These are phyloP conservation scores for Wickerhamiella galacta DNA, from an alignment of 805 yeast genomes.

Conservation along the genomic window DNA sequence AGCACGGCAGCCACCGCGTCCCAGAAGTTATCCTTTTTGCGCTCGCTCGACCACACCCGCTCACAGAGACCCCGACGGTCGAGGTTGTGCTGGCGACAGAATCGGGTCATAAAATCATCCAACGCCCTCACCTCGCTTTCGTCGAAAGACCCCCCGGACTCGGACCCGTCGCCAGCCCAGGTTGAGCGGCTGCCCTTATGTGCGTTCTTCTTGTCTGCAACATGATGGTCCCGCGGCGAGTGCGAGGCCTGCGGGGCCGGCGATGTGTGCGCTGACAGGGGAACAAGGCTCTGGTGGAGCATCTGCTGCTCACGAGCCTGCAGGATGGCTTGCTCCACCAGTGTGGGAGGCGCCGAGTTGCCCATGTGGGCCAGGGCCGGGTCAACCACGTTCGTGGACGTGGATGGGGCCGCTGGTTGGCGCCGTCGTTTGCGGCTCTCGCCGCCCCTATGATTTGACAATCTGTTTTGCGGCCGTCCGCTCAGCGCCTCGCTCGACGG, in stretches of 20 bases:
- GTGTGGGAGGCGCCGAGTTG: background rate
- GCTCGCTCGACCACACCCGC: constrained; percentile 73
- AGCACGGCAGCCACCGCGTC: constrained; percentile 59
- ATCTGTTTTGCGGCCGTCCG: too few species aligned
- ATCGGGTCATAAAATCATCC: constrained; percentile 55
- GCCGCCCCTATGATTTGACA: too few species aligned
- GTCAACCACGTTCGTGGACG: background rate
- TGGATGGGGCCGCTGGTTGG: background rate
- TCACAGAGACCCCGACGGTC: constrained; percentile 57
- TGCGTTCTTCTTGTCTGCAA: background rate
- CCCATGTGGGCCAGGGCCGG: background rate
- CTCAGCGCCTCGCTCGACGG: background rate
- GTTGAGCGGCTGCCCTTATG: constrained; percentile 2
- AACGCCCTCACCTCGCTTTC: constrained; percentile 52
- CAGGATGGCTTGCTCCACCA: too few species aligned
- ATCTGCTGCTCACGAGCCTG: background rate
- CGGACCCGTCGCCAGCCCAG: constrained; percentile 19
- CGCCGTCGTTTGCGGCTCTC: background rate
- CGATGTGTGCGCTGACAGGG: background rate
- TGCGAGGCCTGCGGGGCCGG: background rate
- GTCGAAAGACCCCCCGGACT: constrained; percentile 31
- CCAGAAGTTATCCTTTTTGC: constrained; percentile 85
- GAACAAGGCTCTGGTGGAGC: background rate
- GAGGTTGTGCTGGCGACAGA: constrained; percentile 44
- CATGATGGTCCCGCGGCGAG: background rate